Conservation (phyloP, 371 early-diverging fungal genomes). For the Sporodiniella umbellata region DNA sequence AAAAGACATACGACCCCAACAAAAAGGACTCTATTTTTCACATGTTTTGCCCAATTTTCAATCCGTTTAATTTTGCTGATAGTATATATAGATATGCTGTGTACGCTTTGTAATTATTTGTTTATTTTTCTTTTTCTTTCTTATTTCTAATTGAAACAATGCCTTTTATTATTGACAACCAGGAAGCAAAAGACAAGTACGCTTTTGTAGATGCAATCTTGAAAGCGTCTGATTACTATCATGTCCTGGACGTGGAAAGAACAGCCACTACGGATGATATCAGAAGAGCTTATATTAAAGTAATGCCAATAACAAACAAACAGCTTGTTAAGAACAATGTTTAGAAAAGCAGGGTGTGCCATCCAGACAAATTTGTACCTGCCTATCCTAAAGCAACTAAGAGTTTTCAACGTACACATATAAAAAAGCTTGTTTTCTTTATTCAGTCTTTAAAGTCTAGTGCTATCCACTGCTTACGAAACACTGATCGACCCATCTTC, state of each 20-base stretch:
- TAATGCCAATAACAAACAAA: slow-evolving; percentile 6
- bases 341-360: slow-evolving; percentile 44
- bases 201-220: slow-evolving; percentile 36
- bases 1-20: too few relatives aligned
- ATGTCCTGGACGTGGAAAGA: slow-evolving; percentile 29
- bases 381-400: slow-evolving; percentile 28
- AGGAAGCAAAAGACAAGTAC: slow-evolving; percentile 38
- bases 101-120: too few relatives aligned
- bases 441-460: too few relatives aligned
- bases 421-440: background rate
- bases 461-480: slow-evolving; percentile 61
- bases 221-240: slow-evolving; percentile 33
- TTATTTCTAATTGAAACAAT: slow-evolving; percentile 3
- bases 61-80: too few relatives aligned
- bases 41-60: too few relatives aligned
- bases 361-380: slow-evolving; percentile 43
- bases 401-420: slow-evolving; percentile 37
- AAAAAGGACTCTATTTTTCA: too few relatives aligned
- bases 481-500: slow-evolving; percentile 58
- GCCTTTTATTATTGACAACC: slow-evolving; percentile 18
- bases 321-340: background rate
- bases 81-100: too few relatives aligned
- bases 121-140: slow-evolving; percentile 7
- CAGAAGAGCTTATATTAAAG: slow-evolving; percentile 42
- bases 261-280: slow-evolving; percentile 32